Conservation (phyloP, 1,284 basidiomycete genomes). For the Leccinum brunneo-olivaceum region DNA sequence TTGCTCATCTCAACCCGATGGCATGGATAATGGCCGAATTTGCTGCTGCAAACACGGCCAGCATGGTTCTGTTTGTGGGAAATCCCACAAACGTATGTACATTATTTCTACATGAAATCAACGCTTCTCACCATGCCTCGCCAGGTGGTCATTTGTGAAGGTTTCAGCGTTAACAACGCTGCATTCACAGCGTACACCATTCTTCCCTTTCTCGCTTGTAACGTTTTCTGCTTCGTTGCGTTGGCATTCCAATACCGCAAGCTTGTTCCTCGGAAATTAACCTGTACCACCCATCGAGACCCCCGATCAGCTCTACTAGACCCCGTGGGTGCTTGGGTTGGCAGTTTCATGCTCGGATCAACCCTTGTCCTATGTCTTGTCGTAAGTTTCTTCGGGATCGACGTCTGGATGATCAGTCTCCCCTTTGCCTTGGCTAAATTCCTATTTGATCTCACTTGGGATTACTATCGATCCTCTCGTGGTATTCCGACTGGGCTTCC, state of each 20-base stretch:
- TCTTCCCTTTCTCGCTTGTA: slow-evolving; percentile 63
- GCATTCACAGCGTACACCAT: slow-evolving; percentile 69
- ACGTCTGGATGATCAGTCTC: slow-evolving; percentile 81
- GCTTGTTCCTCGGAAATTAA: slow-evolving; percentile 43
- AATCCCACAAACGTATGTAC: slow-evolving; percentile 63
- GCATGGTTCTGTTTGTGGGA: slow-evolving; percentile 61
- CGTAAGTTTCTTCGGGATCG: slow-evolving; percentile 52
- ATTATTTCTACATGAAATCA: not conserved
- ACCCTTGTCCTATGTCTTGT: slow-evolving; percentile 48
- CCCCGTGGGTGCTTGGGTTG: slow-evolving; percentile 46
- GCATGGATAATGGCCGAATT: slow-evolving; percentile 54
- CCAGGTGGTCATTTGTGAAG: slow-evolving; percentile 56
- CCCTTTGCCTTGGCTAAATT: slow-evolving; percentile 79
- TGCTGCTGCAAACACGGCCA: slow-evolving; percentile 75
- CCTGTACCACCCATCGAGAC: slow-evolving; percentile 33
- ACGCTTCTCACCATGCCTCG: not conserved
- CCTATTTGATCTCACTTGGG: slow-evolving; percentile 56
- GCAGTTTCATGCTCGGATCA: slow-evolving; percentile 41
- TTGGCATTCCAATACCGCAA: slow-evolving; percentile 51
- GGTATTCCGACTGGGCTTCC: slow-evolving; percentile 16
- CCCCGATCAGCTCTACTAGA: slow-evolving; percentile 44
- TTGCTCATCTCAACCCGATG: slow-evolving; percentile 45
- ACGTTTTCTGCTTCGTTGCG: slow-evolving; percentile 45
- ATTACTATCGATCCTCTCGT: slow-evolving; percentile 42
- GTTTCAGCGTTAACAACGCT: slow-evolving; percentile 52